These are phyloP conservation scores for Lactuca saligna DNA, from an alignment of 129 eudicot genomes.

Conservation along the genomic window DNA sequence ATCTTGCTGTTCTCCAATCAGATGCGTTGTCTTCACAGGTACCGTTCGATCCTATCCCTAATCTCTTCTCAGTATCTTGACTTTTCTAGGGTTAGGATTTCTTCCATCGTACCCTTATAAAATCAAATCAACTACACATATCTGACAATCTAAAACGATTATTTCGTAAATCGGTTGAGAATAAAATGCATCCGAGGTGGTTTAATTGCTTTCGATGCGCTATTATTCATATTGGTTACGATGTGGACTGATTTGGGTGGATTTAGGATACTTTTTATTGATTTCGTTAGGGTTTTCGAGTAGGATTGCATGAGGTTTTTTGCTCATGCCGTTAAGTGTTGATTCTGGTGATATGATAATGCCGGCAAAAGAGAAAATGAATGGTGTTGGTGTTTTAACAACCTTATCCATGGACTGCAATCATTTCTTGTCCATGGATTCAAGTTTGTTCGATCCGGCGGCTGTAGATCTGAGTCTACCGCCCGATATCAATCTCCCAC, in stretches of 20 bases:
- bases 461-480: slow-evolving; percentile 46
- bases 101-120: slow-evolving; percentile 4
- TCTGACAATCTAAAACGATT: not conserved
- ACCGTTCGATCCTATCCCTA: slow-evolving; percentile 49
- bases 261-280: no score
- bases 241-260: slow-evolving; percentile 31
- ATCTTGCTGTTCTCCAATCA: slow-evolving; percentile 21
- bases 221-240: slow-evolving; percentile 39
- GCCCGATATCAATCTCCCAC: slow-evolving; percentile 81
- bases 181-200: slow-evolving; percentile 35
- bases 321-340: slow-evolving; percentile 36
- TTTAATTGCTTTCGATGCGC: slow-evolving; percentile 39
- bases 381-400: slow-evolving; percentile 68
- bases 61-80: slow-evolving; percentile 46
- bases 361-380: slow-evolving; percentile 62
- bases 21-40: slow-evolving; percentile 67
- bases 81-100: slow-evolving; percentile 40
- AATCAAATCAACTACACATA: not conserved
- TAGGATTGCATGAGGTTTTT: slow-evolving; percentile 29
- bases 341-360: slow-evolving; percentile 34
- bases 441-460: slow-evolving; percentile 55
- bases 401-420: slow-evolving; percentile 60
- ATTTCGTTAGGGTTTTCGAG: slow-evolving; percentile 22
- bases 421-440: slow-evolving; percentile 81
- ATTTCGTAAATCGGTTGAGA: not conserved